These are phyloP conservation scores for Lipomyces sp. DNA, from an alignment of 805 yeast species.

Conservation along the genomic window DNA sequence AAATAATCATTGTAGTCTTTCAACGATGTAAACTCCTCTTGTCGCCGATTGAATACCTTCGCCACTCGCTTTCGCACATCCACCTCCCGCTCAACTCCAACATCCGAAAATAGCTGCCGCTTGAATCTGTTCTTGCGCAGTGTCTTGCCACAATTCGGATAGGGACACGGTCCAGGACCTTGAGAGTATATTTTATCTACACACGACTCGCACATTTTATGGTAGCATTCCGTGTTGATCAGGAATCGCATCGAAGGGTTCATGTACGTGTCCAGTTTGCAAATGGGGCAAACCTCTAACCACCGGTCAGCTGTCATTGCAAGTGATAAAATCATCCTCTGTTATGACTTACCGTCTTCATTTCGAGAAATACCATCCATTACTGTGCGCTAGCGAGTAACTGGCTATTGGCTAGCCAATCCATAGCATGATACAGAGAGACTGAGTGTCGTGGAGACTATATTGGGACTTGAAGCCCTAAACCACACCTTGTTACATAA, in stretches of 20 bases:
- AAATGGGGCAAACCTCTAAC: constrained; percentile 90
- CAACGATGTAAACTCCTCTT: constrained; percentile 67
- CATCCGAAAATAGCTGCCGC: constrained; percentile 89
- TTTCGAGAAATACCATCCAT: constrained; percentile 1
- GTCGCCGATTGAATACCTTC: constrained; percentile 77
- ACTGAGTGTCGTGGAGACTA: not conserved
- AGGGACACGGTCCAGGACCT: constrained; percentile 98
- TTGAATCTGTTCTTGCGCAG: constrained; percentile 88
- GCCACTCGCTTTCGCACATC: constrained; percentile 82
- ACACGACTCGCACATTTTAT: constrained; percentile 93
- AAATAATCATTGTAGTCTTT: constrained; percentile 74
- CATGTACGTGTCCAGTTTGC: constrained; percentile 91
- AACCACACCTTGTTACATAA: not conserved
- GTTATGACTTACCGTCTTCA: constrained; percentile 14
- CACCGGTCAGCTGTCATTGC: not conserved
- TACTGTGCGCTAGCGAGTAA: not conserved
- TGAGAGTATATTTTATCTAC: constrained; percentile 91
- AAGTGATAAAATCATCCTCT: not conserved
- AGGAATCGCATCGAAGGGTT: constrained; percentile 92
- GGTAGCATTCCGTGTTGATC: constrained; percentile 97
- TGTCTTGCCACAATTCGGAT: constrained; percentile 84
- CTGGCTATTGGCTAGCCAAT: not conserved
- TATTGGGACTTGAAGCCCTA: not conserved
- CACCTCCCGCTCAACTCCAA: constrained; percentile 86
- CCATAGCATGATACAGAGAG: not conserved